These are phyloP conservation scores for Ormosia semicastrata DNA, from an alignment of 306 rosid species.

Conservation along the genomic window DNA sequence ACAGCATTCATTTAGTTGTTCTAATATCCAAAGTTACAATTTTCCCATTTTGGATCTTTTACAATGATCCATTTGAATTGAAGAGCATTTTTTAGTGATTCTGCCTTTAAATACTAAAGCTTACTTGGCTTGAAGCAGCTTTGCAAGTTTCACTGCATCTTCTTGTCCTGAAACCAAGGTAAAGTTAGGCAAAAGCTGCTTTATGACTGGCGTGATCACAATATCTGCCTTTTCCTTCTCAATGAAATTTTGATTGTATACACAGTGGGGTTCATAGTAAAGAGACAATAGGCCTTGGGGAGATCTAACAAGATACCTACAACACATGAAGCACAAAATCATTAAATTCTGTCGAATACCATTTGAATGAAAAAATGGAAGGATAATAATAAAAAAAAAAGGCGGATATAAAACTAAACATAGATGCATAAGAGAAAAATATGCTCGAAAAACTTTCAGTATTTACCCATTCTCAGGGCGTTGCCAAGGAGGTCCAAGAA, in stretches of 20 bases:
- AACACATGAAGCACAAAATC: constrained; percentile 18
- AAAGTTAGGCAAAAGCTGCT: constrained; percentile 79
- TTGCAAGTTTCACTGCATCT: constrained; percentile 90
- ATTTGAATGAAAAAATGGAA: constrained; percentile 4
- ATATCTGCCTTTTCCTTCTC: constrained; percentile 82
- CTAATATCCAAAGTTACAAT: neutral
- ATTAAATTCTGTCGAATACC: neutral
- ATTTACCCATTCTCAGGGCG: constrained; percentile 91
- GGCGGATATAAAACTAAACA: neutral
- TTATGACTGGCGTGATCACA: constrained; percentile 88
- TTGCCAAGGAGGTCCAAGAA: constrained; percentile 99
- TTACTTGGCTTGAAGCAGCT: constrained; percentile 80
- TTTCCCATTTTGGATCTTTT: neutral
- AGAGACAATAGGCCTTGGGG: constrained; percentile 67
- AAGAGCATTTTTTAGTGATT: neutral
- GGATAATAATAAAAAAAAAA: neutral
- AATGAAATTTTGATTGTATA: constrained; percentile 54
- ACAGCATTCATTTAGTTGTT: neutral
- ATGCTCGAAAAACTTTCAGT: constrained; percentile 19
- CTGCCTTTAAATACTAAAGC: neutral
- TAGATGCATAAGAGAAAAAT: neutral
- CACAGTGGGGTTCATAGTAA: constrained; percentile 94
- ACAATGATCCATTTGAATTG: neutral
- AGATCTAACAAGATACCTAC: constrained; percentile 71
- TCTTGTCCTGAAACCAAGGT: constrained; percentile 94